A percentile compares a stretch with the other conserved stretches of the same genome.
Evolutionary conservation across 352 stramenopile species (phyloP).

Genomic region (Pythium utonaiense): DNA sequence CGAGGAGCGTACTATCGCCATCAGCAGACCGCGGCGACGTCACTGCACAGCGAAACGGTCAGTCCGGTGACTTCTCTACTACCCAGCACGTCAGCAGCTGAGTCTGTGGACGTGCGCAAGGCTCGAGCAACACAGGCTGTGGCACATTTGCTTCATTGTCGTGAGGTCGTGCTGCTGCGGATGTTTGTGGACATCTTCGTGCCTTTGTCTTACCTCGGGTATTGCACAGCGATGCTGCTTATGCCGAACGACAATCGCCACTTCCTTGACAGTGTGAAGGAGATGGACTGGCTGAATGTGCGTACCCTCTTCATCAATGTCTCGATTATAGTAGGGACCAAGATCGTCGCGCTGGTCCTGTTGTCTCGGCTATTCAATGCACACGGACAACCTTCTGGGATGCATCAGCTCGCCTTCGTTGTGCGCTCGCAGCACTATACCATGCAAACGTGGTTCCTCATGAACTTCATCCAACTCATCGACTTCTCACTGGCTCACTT

Average conservation of each 20-base stretch:
- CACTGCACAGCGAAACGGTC: neutral
- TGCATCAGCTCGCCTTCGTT: conserved; percentile 13
- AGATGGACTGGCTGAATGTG: too few relatives aligned
- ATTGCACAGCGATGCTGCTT: neutral
- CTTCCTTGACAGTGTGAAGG: neutral
- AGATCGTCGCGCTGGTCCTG: too few relatives aligned
- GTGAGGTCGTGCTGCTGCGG: conserved; percentile 15
- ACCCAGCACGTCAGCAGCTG: neutral
- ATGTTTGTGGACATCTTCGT: conserved; percentile 21
- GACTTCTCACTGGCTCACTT: conserved; percentile 16
- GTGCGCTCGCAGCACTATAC: conserved; percentile 3
- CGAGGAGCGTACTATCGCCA: neutral
- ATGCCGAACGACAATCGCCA: neutral
- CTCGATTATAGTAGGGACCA: too few relatives aligned
- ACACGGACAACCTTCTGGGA: neutral
- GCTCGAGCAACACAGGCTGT: neutral
- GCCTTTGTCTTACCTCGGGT: conserved; percentile 9
- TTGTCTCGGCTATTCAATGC: neutral
- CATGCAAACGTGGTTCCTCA: conserved; percentile 13
- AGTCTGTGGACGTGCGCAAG: neutral
- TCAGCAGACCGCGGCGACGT: neutral
- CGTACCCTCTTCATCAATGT: too few relatives aligned
- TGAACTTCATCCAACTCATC: conserved; percentile 3
- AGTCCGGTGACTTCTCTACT: neutral
- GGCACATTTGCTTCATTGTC: conserved; percentile 12